These are phyloP conservation scores for Penicillium sp. DNA, from an alignment of 2,329 filamentous ascomycete genomes.

Conservation along the genomic window DNA sequence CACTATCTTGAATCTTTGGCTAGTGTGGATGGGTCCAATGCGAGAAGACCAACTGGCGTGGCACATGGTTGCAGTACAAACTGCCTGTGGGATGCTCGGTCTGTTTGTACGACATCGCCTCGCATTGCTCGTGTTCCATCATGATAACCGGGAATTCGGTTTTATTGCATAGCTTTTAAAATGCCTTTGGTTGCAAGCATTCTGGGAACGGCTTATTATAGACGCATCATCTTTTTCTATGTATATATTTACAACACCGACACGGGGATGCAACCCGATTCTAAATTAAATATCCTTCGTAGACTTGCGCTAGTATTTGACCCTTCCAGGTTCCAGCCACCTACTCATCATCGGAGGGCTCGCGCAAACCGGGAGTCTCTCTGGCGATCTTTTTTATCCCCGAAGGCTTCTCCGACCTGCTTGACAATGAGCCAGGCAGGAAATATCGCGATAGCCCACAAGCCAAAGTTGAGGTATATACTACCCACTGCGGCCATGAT, in stretches of 20 bases:
- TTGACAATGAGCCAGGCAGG: slow-evolving; percentile 67
- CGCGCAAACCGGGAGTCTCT: slow-evolving; percentile 17
- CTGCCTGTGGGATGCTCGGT: slow-evolving; percentile 71
- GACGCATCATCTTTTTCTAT: slow-evolving; percentile 1
- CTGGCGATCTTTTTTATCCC: slow-evolving; percentile 33
- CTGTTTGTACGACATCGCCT: slow-evolving; percentile 82
- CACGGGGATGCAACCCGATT: not conserved
- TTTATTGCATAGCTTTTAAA: slow-evolving; percentile 10
- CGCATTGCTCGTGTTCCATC: slow-evolving; percentile 82
- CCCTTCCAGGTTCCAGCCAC: no score
- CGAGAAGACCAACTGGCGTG: slow-evolving; percentile 78
- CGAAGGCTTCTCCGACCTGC: slow-evolving; percentile 48
- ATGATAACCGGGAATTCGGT: slow-evolving; percentile 65
- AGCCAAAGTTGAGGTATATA: slow-evolving; percentile 67
- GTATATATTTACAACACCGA: slow-evolving; percentile 9
- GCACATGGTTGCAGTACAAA: slow-evolving; percentile 78
- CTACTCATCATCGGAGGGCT: slow-evolving; percentile 5
- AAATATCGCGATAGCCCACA: slow-evolving; percentile 63
- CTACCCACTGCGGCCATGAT: slow-evolving; percentile 65
- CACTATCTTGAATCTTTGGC: slow-evolving; percentile 91
- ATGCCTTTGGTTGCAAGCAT: no score
- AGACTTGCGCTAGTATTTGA: not conserved
- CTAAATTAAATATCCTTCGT: not conserved
- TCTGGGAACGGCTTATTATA: not conserved
- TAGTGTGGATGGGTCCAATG: slow-evolving; percentile 91